Conservation (phyloP, 345 rosid genomes). For the Salix arbutifolia region DNA sequence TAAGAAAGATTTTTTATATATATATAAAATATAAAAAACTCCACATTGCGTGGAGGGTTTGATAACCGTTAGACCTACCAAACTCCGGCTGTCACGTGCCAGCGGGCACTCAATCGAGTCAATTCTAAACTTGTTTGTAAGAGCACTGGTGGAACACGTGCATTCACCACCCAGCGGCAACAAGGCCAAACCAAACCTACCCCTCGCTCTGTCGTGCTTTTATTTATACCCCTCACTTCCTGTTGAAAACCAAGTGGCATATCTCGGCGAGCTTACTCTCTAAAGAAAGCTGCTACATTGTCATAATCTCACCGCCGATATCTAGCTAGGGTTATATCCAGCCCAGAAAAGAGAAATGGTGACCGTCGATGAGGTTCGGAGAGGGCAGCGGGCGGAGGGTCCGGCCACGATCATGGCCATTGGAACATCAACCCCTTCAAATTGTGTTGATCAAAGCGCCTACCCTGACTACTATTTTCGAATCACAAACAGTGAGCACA, state of each 20-base stretch:
- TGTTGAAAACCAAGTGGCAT: neutral
- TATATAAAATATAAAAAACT: too few relatives aligned
- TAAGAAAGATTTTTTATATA: neutral
- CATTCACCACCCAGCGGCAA: neutral
- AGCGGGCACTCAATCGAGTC: neutral
- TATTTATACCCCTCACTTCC: neutral
- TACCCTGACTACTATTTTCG: slow-evolving; percentile 58
- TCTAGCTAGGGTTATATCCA: neutral
- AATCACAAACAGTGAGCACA: slow-evolving; percentile 50
- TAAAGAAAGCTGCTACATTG: neutral
- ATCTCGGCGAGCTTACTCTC: neutral
- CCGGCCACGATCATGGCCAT: slow-evolving; percentile 53
- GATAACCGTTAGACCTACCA: neutral
- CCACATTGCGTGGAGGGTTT: neutral
- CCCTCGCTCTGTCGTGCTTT: neutral
- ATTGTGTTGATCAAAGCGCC: slow-evolving; percentile 38
- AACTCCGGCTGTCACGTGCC: slow-evolving; percentile 13
- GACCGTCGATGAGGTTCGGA: slow-evolving; percentile 40
- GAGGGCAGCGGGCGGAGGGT: slow-evolving; percentile 41
- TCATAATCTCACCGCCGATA: neutral
- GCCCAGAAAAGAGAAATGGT: slow-evolving; percentile 24
- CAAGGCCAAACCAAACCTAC: neutral
- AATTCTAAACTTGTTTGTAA: neutral
- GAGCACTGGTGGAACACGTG: neutral
- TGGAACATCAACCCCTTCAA: slow-evolving; percentile 46